A percentile compares a stretch with the other conserved stretches of the same genome.
Conservation (phyloP, 352 stramenopile genomes). For the Lagenidium sp. region DNA sequence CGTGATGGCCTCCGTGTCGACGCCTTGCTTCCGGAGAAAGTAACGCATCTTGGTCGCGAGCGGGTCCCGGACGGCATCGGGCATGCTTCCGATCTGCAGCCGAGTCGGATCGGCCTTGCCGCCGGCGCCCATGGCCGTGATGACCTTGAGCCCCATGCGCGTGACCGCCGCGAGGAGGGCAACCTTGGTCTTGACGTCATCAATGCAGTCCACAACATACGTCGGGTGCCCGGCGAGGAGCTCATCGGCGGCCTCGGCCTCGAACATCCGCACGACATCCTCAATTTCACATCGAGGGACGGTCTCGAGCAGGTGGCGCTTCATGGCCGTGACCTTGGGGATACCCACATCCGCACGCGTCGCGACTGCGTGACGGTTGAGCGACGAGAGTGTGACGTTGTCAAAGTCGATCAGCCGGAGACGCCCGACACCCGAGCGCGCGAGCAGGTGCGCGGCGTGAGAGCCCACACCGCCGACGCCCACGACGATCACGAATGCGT, state of each 20-base stretch:
- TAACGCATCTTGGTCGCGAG: constrained; percentile 95
- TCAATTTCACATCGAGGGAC: constrained; percentile 86
- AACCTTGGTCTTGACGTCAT: constrained; percentile 98
- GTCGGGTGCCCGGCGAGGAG: constrained; percentile 84
- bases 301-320: constrained; percentile 64
- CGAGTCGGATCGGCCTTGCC: constrained; percentile 95
- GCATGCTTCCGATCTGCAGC: constrained; percentile 95
- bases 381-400: constrained; percentile 97
- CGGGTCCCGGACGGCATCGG: constrained; percentile 91
- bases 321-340: constrained; percentile 89
- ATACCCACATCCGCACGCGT: constrained; percentile 94
- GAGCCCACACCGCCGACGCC: constrained; percentile 95
- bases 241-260: constrained; percentile 53
- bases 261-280: constrained; percentile 88
- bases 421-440: constrained; percentile 90
- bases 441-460: constrained; percentile 97
- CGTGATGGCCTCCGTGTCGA: constrained; percentile 61
- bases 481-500: constrained; percentile 92
- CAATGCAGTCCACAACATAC: constrained; percentile 98
- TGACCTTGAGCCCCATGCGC: constrained; percentile 65
- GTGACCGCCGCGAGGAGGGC: constrained; percentile 90
- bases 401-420: constrained; percentile 99
- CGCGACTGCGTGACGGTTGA: constrained; percentile 98
- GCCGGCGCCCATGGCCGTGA: constrained; percentile 88
- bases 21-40: constrained; percentile 83